Conservation (phyloP, 163 green algal genomes). For the Trebouxia gelatinosa region DNA sequence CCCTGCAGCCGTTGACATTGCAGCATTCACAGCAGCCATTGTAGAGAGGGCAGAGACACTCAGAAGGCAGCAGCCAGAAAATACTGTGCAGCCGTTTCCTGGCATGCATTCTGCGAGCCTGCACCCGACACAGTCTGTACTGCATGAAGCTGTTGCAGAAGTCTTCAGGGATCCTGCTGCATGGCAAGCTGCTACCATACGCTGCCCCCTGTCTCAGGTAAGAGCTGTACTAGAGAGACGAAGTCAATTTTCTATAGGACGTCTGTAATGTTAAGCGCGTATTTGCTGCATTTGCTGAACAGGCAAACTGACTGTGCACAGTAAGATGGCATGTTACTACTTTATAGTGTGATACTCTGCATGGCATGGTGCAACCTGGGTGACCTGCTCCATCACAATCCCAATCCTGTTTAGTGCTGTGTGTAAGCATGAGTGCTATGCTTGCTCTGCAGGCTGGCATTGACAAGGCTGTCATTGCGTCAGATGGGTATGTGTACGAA, state of each 20-base stretch:
- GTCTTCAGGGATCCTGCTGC: not conserved
- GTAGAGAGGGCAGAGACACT: not conserved
- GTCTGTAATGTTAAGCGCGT: too few relatives aligned
- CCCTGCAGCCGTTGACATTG: not conserved
- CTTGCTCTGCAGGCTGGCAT: too few relatives aligned
- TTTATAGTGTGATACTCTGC: too few relatives aligned
- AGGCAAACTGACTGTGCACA: too few relatives aligned
- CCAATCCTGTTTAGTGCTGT: too few relatives aligned
- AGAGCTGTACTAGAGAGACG: too few relatives aligned
- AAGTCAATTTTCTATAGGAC: too few relatives aligned
- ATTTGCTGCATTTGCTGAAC: too few relatives aligned
- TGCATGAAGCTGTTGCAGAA: not conserved
- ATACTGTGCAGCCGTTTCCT: not conserved
- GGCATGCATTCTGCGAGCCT: not conserved
- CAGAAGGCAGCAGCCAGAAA: not conserved
- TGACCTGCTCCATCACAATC: too few relatives aligned
- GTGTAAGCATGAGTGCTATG: too few relatives aligned
- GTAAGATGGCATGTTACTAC: too few relatives aligned
- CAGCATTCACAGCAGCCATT: not conserved
- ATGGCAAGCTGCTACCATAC: not conserved
- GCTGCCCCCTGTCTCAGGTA: slow-evolving; percentile 9
- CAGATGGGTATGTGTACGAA: slow-evolving; percentile 11
- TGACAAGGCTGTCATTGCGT: not conserved
- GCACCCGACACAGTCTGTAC: not conserved
- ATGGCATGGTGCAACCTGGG: too few relatives aligned